Evolutionary conservation across 164 flowering plant genomes (phyloP).

Genomic region (Nelumbo lutea): DNA sequence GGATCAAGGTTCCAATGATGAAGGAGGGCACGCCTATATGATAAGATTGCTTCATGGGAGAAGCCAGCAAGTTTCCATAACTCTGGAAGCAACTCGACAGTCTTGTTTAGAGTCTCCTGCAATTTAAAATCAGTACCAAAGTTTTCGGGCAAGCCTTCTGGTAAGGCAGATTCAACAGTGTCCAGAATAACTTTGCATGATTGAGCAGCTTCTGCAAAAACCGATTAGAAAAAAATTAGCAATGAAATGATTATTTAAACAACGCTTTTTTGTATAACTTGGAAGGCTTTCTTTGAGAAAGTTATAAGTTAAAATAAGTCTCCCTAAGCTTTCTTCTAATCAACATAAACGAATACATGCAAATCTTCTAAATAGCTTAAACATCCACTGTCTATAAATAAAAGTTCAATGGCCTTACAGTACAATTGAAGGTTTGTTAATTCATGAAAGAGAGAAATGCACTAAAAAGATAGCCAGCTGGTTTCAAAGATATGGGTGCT

Average conservation of each 20-base stretch:
- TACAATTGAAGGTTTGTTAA: background rate
- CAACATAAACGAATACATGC: background rate
- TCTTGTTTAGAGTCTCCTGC: slow-evolving; percentile 65
- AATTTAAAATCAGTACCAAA: slow-evolving; percentile 58
- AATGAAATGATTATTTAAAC: background rate
- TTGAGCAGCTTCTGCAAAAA: slow-evolving; percentile 88
- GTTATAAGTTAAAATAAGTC: background rate
- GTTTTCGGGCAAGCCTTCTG: slow-evolving; percentile 68
- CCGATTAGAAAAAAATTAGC: slow-evolving; percentile 18
- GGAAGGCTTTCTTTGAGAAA: background rate
- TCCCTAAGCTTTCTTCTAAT: background rate
- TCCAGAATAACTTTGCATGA: slow-evolving; percentile 80
- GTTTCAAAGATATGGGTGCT: background rate
- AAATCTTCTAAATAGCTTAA: background rate
- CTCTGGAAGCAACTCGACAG: slow-evolving; percentile 90
- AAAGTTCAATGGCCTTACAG: no score
- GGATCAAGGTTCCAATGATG: slow-evolving; percentile 73
- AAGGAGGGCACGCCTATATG: slow-evolving; percentile 76
- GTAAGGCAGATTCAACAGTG: slow-evolving; percentile 75
- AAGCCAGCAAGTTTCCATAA: slow-evolving; percentile 61
- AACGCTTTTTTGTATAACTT: background rate
- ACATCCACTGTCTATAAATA: background rate
- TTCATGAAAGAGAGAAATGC: background rate
- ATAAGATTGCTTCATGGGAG: slow-evolving; percentile 57
- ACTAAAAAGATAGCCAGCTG: background rate